Evolutionary conservation across 225 moss, liverwort and hornwort species (phyloP).

Genomic region (Antitrichia curtipendula): DNA sequence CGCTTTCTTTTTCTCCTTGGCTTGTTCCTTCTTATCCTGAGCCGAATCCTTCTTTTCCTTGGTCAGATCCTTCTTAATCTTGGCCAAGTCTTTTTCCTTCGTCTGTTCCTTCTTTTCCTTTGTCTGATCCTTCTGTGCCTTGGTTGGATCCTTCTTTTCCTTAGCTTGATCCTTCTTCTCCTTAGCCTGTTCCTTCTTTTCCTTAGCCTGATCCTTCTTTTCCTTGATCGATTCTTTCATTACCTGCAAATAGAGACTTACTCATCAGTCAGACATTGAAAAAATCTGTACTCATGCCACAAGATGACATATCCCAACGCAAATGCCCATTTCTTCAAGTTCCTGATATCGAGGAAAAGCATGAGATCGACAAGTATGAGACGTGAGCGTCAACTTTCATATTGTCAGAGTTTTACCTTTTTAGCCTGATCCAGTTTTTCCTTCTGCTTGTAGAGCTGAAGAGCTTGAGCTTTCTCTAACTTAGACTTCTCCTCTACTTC

Average conservation of each 20-base stretch:
- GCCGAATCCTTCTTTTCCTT: conserved; percentile 8
- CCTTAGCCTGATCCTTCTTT: conserved; percentile 27
- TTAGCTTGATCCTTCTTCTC: conserved; percentile 3
- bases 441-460: conserved; percentile 63
- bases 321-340: not conserved
- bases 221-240: conserved; percentile 21
- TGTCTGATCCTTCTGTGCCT: not conserved
- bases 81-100: conserved; percentile 17
- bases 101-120: not conserved
- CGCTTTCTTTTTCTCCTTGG: conserved; percentile 50
- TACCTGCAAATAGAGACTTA: not conserved
- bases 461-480: conserved; percentile 53
- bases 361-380: not conserved
- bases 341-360: not conserved
- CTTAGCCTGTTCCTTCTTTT: not conserved
- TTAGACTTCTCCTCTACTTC: conserved; percentile 42
- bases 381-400: not conserved
- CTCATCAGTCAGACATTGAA: not conserved
- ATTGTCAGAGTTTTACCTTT: conserved; percentile 22
- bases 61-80: not conserved
- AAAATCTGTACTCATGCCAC: not conserved
- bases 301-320: not conserved
- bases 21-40: conserved; percentile 43
- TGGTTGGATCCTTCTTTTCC: conserved; percentile 1
- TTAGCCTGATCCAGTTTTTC: conserved; percentile 64